Evolutionary conservation across 192 early-diverging fungal species (phyloP).

Genomic region (Entomortierella chlamydospora): DNA sequence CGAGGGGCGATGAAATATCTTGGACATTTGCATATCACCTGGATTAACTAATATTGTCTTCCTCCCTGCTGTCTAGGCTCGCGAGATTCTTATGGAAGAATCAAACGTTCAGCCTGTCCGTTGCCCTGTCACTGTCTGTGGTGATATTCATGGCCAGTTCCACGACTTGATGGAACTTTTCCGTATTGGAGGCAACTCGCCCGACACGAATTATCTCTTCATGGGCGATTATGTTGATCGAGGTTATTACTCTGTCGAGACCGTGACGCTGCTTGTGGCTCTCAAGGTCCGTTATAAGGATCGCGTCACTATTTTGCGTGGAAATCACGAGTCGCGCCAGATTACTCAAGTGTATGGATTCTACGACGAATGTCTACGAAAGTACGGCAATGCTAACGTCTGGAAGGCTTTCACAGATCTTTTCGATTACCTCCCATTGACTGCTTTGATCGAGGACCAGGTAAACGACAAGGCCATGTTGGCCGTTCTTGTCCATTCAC

Average conservation of each 20-base stretch:
- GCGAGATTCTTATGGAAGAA: conserved; percentile 95
- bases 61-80: conserved; percentile 76
- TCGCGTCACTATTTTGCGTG: conserved; percentile 94
- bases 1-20: too few species aligned
- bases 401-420: conserved; percentile 98
- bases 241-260: conserved; percentile 99
- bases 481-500: too few species aligned
- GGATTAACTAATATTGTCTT: too few species aligned
- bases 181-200: conserved; percentile 95
- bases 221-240: conserved; percentile 99
- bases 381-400: conserved; percentile 98
- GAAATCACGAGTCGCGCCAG: conserved; percentile 99
- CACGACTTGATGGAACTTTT: conserved; percentile 98
- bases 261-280: conserved; percentile 93
- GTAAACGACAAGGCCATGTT: too few species aligned
- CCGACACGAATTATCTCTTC: conserved; percentile 98
- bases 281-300: conserved; percentile 94
- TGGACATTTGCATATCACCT: too few species aligned
- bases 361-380: conserved; percentile 98
- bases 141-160: conserved; percentile 99
- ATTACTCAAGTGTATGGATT: conserved; percentile 99
- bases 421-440: conserved; percentile 97
- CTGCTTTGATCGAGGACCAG: conserved; percentile 96
- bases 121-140: conserved; percentile 98
- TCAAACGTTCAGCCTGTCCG: conserved; percentile 98